Conservation (phyloP, 225 moss, liverwort and hornwort genomes). For the Pseudoscleropodium purum region DNA sequence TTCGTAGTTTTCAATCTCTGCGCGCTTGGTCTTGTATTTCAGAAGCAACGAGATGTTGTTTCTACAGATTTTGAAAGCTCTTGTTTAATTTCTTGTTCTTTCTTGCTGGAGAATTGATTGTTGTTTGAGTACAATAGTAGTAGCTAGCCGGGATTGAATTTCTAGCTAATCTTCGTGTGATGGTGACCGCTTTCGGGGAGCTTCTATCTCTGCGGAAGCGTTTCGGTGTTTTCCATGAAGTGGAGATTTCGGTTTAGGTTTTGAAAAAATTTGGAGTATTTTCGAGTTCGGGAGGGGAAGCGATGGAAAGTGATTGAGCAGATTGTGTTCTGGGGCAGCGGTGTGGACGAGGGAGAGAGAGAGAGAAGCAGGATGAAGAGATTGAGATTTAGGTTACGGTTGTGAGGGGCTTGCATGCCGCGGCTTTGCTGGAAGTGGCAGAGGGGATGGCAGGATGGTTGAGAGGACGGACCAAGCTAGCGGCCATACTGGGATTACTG, state of each 20-base stretch:
- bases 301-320: neutral
- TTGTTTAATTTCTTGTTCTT: neutral
- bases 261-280: neutral
- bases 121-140: neutral
- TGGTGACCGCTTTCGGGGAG: neutral
- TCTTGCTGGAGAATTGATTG: neutral
- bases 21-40: too few relatives aligned
- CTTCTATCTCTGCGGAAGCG: neutral
- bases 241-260: neutral
- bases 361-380: neutral
- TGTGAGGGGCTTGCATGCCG: neutral
- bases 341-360: neutral
- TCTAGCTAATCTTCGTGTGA: neutral
- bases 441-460: constrained; percentile 42
- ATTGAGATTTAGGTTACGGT: neutral
- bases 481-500: constrained; percentile 9
- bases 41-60: neutral
- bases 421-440: neutral
- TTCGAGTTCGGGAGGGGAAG: neutral
- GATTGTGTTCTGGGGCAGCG: neutral
- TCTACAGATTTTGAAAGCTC: too few relatives aligned
- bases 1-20: neutral
- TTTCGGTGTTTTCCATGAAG: neutral
- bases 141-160: neutral
- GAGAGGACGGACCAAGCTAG: constrained; percentile 24